These are phyloP conservation scores for Sporothrix brasiliensis DNA, from an alignment of 2,329 filamentous ascomycete genomes.

Conservation along the genomic window DNA sequence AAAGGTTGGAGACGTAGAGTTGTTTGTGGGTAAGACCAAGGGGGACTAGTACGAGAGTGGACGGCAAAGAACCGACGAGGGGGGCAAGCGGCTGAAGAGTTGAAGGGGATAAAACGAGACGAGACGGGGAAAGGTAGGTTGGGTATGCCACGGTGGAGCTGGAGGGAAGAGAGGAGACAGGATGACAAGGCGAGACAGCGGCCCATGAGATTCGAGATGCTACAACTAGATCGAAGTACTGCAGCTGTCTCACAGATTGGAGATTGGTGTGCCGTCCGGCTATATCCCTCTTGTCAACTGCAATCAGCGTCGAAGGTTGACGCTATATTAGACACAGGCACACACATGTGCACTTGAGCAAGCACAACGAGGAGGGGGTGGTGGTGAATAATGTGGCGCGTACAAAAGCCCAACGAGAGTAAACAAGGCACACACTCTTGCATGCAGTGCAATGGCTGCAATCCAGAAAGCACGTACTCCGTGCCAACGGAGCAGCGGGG, in stretches of 20 bases:
- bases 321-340: conserved; percentile 14
- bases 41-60: not conserved
- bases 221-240: conserved; percentile 22
- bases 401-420: conserved; percentile 23
- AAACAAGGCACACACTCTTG: conserved; percentile 3
- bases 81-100: conserved; percentile 23
- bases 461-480: not conserved
- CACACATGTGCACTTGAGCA: not conserved
- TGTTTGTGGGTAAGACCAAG: not conserved
- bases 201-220: conserved; percentile 19
- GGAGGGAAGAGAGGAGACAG: not conserved
- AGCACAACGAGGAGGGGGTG: conserved; percentile 9
- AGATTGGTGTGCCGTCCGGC: conserved; percentile 28
- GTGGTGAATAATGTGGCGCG: conserved; percentile 1
- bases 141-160: not conserved
- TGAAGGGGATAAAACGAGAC: conserved; percentile 7
- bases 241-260: conserved; percentile 22
- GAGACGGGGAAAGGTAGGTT: not conserved
- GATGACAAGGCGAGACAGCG: not conserved
- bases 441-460: conserved; percentile 21
- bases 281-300: conserved; percentile 12
- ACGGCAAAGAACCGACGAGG: not conserved
- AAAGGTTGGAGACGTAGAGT: not conserved
- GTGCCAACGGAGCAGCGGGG: not conserved
- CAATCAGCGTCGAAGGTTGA: not conserved